Evolutionary conservation across 371 early-diverging fungal genomes (phyloP), one percentile per base, ranked within the genome.

Genomic region (Zancudomyces culisetae): DNA sequence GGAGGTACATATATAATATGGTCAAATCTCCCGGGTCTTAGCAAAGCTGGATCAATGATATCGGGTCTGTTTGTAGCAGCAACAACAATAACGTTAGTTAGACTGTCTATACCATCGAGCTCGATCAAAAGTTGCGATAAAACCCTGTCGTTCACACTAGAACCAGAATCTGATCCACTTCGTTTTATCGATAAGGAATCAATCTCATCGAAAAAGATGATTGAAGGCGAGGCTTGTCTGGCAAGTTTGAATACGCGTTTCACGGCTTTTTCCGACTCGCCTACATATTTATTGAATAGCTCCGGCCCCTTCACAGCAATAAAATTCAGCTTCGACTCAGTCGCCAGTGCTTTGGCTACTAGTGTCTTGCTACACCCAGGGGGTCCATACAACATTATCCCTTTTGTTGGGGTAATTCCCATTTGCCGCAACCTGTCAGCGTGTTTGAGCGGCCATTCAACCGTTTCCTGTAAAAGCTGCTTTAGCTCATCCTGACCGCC

Each of bases 21-120:
- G 64, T 98, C 98, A 51, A 98, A 88, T 23, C 98, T 74, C 1
- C 97, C 98, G 0, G 98, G 98, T 22, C 98, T 73, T 56, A 98
- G 66, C 22, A 98, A 64, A 1, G 94, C 98, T 43, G 79, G 76
- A 59, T 93, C 98, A 58, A 97, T 81, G 42, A 94, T 84, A 64
- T 98, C 98, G 0, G 99, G 99, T 42, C 99, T 83, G 67, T 99
- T 99, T 0, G 99, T 99, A 18, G 99, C 99, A 0, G 93, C 98
- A 1, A 97, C 88, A 1, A 97, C 83, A 0, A 87, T 91, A 1
- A 97, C 96, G 64, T 89, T 84, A 2, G 84, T 79, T n/a, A 92
- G 66, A 0, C 87, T 78, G 46, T 94, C 93, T 47, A 97, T 83
- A 4, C 99, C 99, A 62, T 98, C 99, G 58, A 98, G 66, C 61